phyloP scores from a whole-genome alignment of 352 stramenopile species.

The Blastocystis sp. region DNA sequence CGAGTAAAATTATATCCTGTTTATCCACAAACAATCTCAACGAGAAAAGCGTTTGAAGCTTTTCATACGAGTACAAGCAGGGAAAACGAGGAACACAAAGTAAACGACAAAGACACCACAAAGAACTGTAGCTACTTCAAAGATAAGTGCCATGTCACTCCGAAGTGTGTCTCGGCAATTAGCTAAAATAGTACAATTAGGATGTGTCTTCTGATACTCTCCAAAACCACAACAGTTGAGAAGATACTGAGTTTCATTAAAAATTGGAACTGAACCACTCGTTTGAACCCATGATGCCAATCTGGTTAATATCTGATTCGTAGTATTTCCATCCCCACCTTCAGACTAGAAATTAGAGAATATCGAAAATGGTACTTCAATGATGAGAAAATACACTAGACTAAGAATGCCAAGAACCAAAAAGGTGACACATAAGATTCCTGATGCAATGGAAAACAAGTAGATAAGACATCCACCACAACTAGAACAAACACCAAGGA shows the following conservation, averaged over 20 bases:
- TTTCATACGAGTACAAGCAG: background rate
- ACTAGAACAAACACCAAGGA: background rate
- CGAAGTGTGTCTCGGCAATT: background rate
- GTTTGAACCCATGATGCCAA: background rate
- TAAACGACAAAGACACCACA: background rate
- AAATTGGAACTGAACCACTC: background rate
- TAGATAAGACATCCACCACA: conserved; percentile 29
- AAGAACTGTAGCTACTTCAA: background rate
- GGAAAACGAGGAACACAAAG: background rate
- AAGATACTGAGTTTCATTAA: background rate
- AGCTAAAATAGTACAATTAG: background rate
- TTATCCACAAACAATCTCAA: background rate
- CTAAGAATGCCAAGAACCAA: background rate
- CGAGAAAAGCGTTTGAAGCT: background rate
- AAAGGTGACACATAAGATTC: background rate
- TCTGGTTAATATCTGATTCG: background rate
- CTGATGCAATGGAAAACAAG: background rate
- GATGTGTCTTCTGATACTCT: background rate
- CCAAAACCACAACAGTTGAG: conserved; percentile 8
- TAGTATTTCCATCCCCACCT: background rate
- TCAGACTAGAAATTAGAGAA: background rate
- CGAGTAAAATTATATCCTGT: background rate
- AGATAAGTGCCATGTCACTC: background rate
- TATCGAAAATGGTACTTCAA: background rate
- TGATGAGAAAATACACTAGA: background rate